Conservation (phyloP, 495 filamentous ascomycete species). For the Articulospora tetracladia region DNA sequence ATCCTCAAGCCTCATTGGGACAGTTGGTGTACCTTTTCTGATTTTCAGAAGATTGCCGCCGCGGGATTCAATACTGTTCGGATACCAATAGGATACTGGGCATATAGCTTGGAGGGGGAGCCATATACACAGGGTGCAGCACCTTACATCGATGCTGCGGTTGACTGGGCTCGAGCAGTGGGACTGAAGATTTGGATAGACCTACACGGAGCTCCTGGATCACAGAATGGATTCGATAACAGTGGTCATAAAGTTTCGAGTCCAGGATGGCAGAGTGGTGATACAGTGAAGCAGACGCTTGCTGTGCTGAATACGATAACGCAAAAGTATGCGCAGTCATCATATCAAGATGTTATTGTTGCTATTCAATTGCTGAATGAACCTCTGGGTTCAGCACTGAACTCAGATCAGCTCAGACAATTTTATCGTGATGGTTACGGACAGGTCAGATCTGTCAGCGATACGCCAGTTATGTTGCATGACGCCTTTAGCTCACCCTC, state of each 20-base stretch:
- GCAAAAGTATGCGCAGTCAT: slow-evolving; percentile 47
- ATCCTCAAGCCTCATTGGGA: slow-evolving; percentile 48
- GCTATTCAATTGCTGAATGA: slow-evolving; percentile 74
- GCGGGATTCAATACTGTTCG: slow-evolving; percentile 71
- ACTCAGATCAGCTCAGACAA: slow-evolving; percentile 40
- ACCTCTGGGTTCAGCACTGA: slow-evolving; percentile 48
- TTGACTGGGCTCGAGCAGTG: slow-evolving; percentile 60
- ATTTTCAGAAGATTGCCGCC: slow-evolving; percentile 62
- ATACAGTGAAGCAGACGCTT: slow-evolving; percentile 55
- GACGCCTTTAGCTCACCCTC: slow-evolving; percentile 62
- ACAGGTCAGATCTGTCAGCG: slow-evolving; percentile 47
- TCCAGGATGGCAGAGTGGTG: slow-evolving; percentile 58
- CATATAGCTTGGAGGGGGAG: slow-evolving; percentile 50
- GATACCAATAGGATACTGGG: slow-evolving; percentile 81
- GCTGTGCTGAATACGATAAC: slow-evolving; percentile 54
- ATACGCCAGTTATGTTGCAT: slow-evolving; percentile 51
- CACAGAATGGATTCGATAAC: slow-evolving; percentile 85
- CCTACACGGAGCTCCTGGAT: slow-evolving; percentile 56
- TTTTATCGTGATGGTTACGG: slow-evolving; percentile 63
- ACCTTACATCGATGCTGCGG: slow-evolving; percentile 56
- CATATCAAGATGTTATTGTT: slow-evolving; percentile 60
- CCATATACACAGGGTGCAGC: slow-evolving; percentile 72
- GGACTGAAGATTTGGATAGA: slow-evolving; percentile 58
- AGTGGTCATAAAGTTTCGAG: slow-evolving; percentile 55
- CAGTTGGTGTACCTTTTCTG: slow-evolving; percentile 59